phyloP scores from a whole-genome alignment of 805 yeast species.

The Zygoascus flipseniorum region DNA sequence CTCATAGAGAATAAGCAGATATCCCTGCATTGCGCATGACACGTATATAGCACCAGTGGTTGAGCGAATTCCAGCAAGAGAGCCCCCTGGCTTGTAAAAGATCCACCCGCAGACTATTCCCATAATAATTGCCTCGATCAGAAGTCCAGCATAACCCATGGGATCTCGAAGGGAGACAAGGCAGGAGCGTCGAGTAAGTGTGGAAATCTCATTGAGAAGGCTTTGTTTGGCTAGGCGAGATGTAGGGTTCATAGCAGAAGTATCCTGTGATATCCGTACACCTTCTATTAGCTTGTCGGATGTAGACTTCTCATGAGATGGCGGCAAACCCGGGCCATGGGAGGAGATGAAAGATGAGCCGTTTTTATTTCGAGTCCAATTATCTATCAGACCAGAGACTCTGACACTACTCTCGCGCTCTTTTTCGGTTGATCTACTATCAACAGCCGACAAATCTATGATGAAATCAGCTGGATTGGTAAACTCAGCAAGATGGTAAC shows the following conservation, averaged over 20 bases:
- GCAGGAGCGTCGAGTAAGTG: slow-evolving; percentile 40
- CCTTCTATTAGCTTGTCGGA: slow-evolving; percentile 4
- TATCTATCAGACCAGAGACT: slow-evolving; percentile 28
- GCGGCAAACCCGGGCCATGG: background rate
- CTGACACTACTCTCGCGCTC: slow-evolving; percentile 30
- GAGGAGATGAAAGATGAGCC: background rate
- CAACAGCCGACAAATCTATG: slow-evolving; percentile 51
- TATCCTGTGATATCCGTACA: background rate
- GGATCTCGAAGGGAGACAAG: slow-evolving; percentile 43
- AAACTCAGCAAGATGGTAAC: slow-evolving; percentile 37
- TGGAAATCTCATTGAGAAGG: slow-evolving; percentile 32
- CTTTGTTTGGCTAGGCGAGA: background rate
- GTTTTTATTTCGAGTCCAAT: slow-evolving; percentile 34
- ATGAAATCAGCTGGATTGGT: slow-evolving; percentile 57
- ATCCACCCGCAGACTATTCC: slow-evolving; percentile 71
- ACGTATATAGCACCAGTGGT: slow-evolving; percentile 44
- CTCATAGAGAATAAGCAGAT: slow-evolving; percentile 48
- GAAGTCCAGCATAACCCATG: slow-evolving; percentile 36
- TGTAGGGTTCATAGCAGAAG: background rate
- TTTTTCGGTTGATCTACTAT: slow-evolving; percentile 34
- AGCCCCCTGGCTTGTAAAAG: slow-evolving; percentile 53
- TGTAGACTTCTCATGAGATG: background rate
- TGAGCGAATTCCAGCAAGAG: slow-evolving; percentile 59
- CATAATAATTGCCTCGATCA: slow-evolving; percentile 42
- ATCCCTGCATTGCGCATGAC: slow-evolving; percentile 46